A percentile compares a stretch with the other conserved stretches of the same genome.
phyloP scores from a whole-genome alignment of 1,139 yeast species.

The Magnusiomyces paraingens region DNA sequence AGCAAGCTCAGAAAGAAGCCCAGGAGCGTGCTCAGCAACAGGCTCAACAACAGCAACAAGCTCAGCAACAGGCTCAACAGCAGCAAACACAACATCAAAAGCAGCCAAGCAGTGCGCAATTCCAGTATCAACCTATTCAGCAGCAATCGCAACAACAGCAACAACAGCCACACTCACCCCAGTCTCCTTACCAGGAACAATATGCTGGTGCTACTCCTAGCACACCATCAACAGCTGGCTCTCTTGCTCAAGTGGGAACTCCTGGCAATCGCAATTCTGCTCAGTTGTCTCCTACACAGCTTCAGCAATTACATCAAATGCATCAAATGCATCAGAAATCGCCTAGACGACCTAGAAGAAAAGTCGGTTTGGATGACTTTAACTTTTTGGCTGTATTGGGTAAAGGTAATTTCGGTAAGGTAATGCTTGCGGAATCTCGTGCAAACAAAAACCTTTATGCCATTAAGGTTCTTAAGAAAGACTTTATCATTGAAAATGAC shows the following conservation, averaged over 20 bases:
- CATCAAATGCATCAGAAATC: conserved; percentile 12
- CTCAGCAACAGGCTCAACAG: background rate
- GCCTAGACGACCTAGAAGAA: conserved; percentile 37
- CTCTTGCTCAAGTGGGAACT: background rate
- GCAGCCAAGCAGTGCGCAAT: too few species aligned
- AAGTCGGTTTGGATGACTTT: conserved; percentile 91
- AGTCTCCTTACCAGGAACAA: background rate
- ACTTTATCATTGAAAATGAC: conserved; percentile 87
- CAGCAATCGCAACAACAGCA: background rate
- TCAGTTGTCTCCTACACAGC: conserved; percentile 5
- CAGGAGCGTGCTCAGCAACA: background rate
- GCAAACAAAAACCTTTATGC: conserved; percentile 78
- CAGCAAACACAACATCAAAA: background rate
- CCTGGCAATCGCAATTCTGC: background rate
- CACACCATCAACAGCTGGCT: background rate
- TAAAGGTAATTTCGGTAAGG: conserved; percentile 97
- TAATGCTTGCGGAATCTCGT: conserved; percentile 90
- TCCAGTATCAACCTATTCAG: background rate
- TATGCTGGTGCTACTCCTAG: background rate
- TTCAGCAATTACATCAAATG: conserved; percentile 18
- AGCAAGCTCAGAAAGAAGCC: background rate
- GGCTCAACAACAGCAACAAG: background rate
- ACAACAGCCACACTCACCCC: background rate
- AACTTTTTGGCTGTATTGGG: conserved; percentile 91
- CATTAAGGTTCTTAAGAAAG: conserved; percentile 90